phyloP scores from a whole-genome alignment of 1,284 basidiomycete species.

The Cutaneotrichosporon daszewskae region DNA sequence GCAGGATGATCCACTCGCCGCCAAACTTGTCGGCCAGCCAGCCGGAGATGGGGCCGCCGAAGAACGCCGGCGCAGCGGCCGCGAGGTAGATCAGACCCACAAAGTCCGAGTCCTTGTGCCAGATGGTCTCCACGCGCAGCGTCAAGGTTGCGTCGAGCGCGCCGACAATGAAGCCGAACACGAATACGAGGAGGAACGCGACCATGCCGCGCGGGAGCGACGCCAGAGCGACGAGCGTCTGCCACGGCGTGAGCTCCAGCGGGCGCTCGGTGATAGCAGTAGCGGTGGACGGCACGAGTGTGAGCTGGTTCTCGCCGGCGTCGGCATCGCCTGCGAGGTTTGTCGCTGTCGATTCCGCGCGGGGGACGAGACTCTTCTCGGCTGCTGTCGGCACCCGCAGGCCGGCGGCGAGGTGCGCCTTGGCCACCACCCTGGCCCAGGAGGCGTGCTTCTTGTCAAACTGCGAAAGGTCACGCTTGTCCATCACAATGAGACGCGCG shows the following conservation, averaged over 20 bases:
- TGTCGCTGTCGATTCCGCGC: background rate
- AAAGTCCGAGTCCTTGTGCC: constrained; percentile 57
- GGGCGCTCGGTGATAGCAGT: background rate
- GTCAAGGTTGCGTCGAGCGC: constrained; percentile 51
- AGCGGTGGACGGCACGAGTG: background rate
- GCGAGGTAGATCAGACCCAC: constrained; percentile 69
- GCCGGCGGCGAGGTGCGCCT: background rate
- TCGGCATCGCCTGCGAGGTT: background rate
- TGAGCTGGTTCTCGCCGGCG: background rate
- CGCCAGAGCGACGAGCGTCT: constrained; percentile 52
- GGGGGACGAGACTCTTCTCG: background rate
- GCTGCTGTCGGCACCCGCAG: background rate
- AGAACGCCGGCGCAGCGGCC: constrained; percentile 58
- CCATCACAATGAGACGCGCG: constrained; percentile 50
- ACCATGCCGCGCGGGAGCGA: constrained; percentile 57
- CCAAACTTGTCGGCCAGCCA: constrained; percentile 60
- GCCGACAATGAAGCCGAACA: constrained; percentile 54
- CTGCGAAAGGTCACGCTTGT: constrained; percentile 25
- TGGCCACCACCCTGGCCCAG: background rate
- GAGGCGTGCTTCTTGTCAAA: too few species aligned
- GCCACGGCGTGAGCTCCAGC: constrained; percentile 34
- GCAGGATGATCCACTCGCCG: constrained; percentile 55
- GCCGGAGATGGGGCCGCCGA: constrained; percentile 61
- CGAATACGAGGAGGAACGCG: constrained; percentile 54
- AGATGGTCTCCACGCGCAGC: constrained; percentile 58